A percentile compares a stretch with the other conserved stretches of the same genome.
Evolutionary conservation across 306 rosid species (phyloP).

Genomic region (Corylus americana): DNA sequence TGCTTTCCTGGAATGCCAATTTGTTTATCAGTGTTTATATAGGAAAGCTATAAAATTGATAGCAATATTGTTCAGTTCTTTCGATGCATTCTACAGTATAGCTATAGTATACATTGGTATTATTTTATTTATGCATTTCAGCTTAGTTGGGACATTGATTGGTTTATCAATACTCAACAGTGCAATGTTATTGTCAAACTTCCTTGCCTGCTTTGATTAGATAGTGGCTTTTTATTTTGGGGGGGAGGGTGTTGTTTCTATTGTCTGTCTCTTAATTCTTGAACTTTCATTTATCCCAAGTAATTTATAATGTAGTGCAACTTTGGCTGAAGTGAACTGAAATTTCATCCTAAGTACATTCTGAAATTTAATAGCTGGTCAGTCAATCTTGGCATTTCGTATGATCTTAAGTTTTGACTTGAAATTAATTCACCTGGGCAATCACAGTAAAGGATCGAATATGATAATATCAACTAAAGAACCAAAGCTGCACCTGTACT

Average conservation of each 20-base stretch:
- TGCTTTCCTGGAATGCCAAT: constrained; percentile 1
- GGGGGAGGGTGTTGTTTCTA: too few species aligned
- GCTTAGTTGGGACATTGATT: neutral
- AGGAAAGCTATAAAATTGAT: neutral
- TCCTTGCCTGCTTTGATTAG: neutral
- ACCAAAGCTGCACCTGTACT: neutral
- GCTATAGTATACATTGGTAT: neutral
- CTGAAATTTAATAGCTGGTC: too few species aligned
- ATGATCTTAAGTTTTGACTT: too few species aligned
- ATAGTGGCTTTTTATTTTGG: too few species aligned
- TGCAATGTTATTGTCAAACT: neutral
- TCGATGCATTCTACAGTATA: neutral
- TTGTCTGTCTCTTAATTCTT: too few species aligned
- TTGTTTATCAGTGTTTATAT: neutral
- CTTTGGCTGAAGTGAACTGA: neutral
- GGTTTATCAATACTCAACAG: neutral
- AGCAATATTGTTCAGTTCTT: neutral
- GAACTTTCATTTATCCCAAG: too few species aligned
- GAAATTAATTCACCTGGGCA: too few species aligned
- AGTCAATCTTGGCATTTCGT: too few species aligned
- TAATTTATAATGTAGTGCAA: neutral
- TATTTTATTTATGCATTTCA: neutral
- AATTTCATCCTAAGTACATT: too few species aligned
- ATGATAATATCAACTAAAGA: neutral
- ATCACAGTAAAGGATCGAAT: neutral